Conservation (phyloP, 108 stramenopile genomes). For the Cyclotella baltica region DNA sequence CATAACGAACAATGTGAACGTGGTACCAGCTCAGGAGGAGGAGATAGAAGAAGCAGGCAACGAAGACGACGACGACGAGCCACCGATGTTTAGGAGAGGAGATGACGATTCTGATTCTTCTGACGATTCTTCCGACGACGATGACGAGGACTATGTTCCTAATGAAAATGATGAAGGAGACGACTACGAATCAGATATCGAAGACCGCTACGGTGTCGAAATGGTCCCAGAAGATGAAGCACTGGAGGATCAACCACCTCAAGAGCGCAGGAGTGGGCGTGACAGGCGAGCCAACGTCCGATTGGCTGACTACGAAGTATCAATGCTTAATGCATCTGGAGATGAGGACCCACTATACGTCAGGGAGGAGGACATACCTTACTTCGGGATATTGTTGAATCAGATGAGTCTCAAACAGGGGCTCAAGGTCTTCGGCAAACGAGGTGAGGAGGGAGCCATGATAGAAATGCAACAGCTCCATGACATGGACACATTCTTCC, state of each 20-base stretch:
- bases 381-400: not conserved
- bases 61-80: not conserved
- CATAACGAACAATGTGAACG: not conserved
- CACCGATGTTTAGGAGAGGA: not conserved
- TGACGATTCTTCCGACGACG: not conserved
- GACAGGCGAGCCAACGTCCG: not conserved
- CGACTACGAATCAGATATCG: no score
- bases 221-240: not conserved
- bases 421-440: conserved; percentile 45
- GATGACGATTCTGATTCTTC: not conserved
- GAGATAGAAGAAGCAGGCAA: not conserved
- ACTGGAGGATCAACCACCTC: not conserved
- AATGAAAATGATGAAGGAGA: not conserved
- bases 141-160: not conserved
- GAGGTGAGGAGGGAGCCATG: conserved; percentile 21
- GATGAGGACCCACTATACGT: not conserved
- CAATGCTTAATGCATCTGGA: not conserved
- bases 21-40: not conserved
- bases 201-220: not conserved
- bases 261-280: not conserved
- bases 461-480: conserved; percentile 4
- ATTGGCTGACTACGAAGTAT: no score
- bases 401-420: conserved; percentile 23
- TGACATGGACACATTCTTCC: conserved; percentile 6
- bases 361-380: not conserved